Base-by-base conservation (phyloP, 225 moss, liverwort and hornwort genomes). In the Ulota crispa region DNA sequence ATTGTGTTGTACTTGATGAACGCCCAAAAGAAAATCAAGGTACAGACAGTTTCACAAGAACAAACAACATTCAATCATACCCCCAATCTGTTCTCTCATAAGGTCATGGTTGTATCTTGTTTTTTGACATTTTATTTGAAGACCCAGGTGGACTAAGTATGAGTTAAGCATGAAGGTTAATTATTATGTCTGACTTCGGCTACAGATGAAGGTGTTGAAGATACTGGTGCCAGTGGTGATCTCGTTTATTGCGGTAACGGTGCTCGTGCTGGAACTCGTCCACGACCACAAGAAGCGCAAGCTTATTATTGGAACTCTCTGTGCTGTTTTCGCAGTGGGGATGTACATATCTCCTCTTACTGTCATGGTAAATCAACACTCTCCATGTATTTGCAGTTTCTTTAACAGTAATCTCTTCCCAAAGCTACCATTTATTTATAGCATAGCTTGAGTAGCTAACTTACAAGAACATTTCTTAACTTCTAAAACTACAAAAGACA, bases 281-380 rank as follows among this genome's bases (percentile, higher is more conserved):
- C 81, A 83, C 62, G 86, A 89, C 54, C 81, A 90, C 55, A 75
- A 66, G 55, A 87, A 45, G 43, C 87, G 89, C 61, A 89, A 92
- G 82, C 47, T 81, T 60, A 75, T 90, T 4, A 28, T 93, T 45
- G 93, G 93, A 28, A 87, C 85, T 42, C 85, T 93, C 42, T 92
- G 93, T 68, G 89, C 92, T n/a, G 82, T 94, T 41, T 86, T 94
- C 64, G 91, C 89, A 55, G 90, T 92, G 78, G 88, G 77, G 45
- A 94, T 94, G 94, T 94, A 91, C 41, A 47, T 86, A 72, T 92
- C 94, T 45, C 94, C 94, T 11, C 87, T 94, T 0, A 87, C 91
- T 64, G 84, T 92, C 42, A 91, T 94, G 94, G 94, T 94, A 84
- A 68, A 6, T 28, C 28, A 39, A 67, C 26, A 55, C 2, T 74